Evolutionary conservation across 2,329 filamentous ascomycete genomes (phyloP), one percentile per base, ranked within the genome.

Genomic region (Thermothelomyces thermophilus): DNA sequence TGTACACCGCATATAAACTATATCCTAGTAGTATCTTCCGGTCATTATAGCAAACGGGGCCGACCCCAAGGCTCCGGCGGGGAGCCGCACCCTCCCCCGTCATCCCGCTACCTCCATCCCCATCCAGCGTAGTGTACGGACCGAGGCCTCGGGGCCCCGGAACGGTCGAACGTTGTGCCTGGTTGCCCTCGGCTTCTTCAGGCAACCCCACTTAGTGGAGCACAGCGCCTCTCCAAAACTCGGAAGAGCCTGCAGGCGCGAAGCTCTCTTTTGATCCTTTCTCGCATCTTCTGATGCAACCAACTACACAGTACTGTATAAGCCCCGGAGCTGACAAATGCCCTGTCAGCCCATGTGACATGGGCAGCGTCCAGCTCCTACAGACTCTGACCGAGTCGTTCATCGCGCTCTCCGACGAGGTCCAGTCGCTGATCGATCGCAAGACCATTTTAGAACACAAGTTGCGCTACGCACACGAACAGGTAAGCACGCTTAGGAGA

Each of bases 371-470:
- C 59, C 62, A 62, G 51, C 68, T 76, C 56, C 76, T 75, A 13
- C 74, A 77, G 68, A 80, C 74, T 58, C 69, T 84, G 64, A 73
- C 79, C 57, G 77, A 82, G 69, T 82, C 80, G 57, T 84, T 84
- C 69, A 78, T 76, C 66, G 72, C 79, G 48, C 72, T 84, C 49
- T 80, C 81, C 58, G 76, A 83, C 67, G 76, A 84, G 68, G 79
- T 83, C 36, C 80, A 84, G 67, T 73, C 71, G 48, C 64, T 84
- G 63, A 76, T 76, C 57, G 80, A 84, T 63, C 75, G 77, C 57
- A 83, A 83, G 62, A 82, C 77, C 24, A 76, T 84, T 48, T 69
- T 84, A 52, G 80, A 84, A 68, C 79, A 84, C 66, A 84, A 84
- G 67, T 70, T 84, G 57, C 74, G 78, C 46, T 84, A 79, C 68